Evolutionary conservation across 106 monocot species (phyloP), one percentile per base, ranked within the genome.

Genomic region (Cymbidium sinense): DNA sequence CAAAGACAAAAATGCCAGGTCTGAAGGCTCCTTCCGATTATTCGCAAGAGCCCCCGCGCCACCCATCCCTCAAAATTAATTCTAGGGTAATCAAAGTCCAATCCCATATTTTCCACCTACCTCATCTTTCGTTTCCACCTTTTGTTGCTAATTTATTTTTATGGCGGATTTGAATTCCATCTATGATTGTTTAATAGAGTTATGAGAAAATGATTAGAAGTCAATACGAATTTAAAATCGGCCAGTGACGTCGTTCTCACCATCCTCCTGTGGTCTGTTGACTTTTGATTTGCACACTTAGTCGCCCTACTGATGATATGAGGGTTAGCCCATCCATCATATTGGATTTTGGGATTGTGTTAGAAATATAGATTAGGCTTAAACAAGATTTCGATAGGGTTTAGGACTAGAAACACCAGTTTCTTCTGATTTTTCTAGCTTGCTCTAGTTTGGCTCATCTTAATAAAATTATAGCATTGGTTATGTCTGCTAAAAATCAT

Each of bases 11-110:
- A 70, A 86, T 87, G 87, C 85, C 87, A 21, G 89, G 92, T 2
- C 41, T 92, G 37, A 83, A 51, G 43, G 89, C 83, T 58, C 92
- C 92, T 28, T 74, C 83, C 34, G 87, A 92, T 79, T 92, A 92
- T 77, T 85, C 92, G 7, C 70, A 74, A 20, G 92, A 92, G 55
- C 89, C 89, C 10, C 75, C 82, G 54, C 89, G 92, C 70, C 92
- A 92, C 37, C 85, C 87, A 12, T 74, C 83, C 4, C 87, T 92
- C 31, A 81, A 36, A 43, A 87, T 92, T 83, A 92, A 92, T 76
- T 36, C 89, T 34, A 85, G 87, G 84, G 76, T 55, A 76, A 34
- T 51, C 10, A 10, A 43, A 30, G 30, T 75, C 51, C 0, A 9
- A 50, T 33, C 34, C 34, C 11, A 74, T 74, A 1, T 28, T 47